Base-by-base conservation (phyloP, 108 stramenopile genomes). In the Thalassiosira profunda region DNA sequence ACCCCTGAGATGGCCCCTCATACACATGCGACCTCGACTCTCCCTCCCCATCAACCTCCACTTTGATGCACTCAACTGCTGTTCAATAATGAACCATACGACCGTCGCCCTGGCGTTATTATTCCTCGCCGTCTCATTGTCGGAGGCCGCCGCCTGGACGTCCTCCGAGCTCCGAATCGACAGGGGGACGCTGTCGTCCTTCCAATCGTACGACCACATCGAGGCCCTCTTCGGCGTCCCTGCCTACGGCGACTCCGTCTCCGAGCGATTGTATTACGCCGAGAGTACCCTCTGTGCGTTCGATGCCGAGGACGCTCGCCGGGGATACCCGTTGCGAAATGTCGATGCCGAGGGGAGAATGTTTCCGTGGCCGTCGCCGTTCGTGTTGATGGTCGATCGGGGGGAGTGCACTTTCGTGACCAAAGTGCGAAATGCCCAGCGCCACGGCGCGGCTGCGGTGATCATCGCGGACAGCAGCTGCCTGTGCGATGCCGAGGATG, bases 171-270 rank as follows among this genome's bases (percentile, higher is more conserved):
- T 65, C n/a, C n/a, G n/a, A n/a, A n/a, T n/a, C n/a, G n/a, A n/a
- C n/a, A n/a, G n/a, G n/a, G n/a, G n/a, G n/a, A n/a, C n/a, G n/a
- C n/a, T n/a, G n/a, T n/a, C n/a, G n/a, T n/a, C n/a, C n/a, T n/a
- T n/a, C n/a, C n/a, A n/a, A n/a, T n/a, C n/a, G n/a, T 98, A 97
- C 59, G 86, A 90, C 26, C 98, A 98, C 75, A 80, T 92, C 35
- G 97, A 97, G 54, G 97, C 97, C 21, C 83, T 98, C 23, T 98
- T 98, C 75, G 98, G 98, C 14, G 78, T 89, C 28, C 97, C 97
- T 25, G 88, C 94, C 35, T 98, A 98, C 74, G 98, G 97, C 28
- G 92, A 84, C 29, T 81, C 87, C 30, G 87, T 97, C 49, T 76
- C 87, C 29, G 89, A 93, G 72, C 81, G 76, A 17, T 70, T 97